Evolutionary conservation across 1,284 basidiomycete genomes (phyloP).

Genomic region (Moesziomyces antarcticus): DNA sequence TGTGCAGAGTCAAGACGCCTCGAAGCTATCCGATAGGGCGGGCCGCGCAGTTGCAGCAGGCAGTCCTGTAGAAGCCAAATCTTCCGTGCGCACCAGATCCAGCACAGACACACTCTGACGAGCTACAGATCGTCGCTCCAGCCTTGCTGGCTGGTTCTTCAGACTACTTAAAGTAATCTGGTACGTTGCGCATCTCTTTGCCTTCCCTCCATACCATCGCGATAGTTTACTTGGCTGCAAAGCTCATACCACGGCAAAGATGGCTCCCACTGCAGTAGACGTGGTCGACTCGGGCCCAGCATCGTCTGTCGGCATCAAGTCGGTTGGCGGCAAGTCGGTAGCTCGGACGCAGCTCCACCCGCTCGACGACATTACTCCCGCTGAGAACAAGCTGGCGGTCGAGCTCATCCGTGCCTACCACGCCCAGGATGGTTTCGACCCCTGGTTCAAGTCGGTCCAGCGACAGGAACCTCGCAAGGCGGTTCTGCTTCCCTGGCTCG

Average conservation of each 20-base stretch:
- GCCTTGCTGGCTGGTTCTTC: not conserved
- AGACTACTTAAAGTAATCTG: not conserved
- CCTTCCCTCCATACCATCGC: not conserved
- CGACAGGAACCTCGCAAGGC: constrained; percentile 40
- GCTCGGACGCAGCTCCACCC: constrained; percentile 17
- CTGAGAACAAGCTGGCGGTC: constrained; percentile 29
- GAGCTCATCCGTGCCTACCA: constrained; percentile 17
- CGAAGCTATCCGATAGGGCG: not conserved
- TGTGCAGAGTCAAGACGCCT: not conserved
- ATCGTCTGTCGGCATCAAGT: not conserved
- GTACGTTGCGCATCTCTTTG: not conserved
- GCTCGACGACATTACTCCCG: constrained; percentile 30
- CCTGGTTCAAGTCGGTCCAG: constrained; percentile 46
- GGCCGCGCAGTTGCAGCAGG: not conserved
- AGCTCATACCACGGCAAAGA: not conserved
- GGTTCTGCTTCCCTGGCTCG: constrained; percentile 33
- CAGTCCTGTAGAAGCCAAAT: not conserved
- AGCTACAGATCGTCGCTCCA: not conserved
- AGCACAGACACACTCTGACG: not conserved
- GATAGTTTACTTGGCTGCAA: not conserved
- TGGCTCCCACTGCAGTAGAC: constrained; percentile 26
- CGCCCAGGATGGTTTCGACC: constrained; percentile 19
- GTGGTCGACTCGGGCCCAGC: constrained; percentile 1
- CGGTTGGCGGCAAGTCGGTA: not conserved
- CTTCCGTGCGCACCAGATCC: not conserved